Conservation (phyloP, 805 yeast genomes). For the Blastobotrys parvus region DNA sequence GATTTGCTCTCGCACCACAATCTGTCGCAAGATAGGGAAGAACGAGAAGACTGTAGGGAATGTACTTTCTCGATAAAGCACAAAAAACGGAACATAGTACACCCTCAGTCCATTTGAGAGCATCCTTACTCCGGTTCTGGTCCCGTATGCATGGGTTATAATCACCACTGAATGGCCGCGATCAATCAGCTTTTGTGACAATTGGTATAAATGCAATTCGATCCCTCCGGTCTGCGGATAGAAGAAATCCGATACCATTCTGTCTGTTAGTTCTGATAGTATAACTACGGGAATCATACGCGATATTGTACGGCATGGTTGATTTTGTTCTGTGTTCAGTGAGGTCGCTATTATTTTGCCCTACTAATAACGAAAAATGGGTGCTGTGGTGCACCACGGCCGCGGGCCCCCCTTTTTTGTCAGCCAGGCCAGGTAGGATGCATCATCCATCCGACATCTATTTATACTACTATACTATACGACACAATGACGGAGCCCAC, state of each 20-base stretch:
- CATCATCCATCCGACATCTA: no score
- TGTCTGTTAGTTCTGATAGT: neutral
- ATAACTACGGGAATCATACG: neutral
- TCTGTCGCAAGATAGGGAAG: slow-evolving; percentile 78
- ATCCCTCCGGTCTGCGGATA: slow-evolving; percentile 99
- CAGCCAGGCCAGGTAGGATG: no score
- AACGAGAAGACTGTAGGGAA: slow-evolving; percentile 85
- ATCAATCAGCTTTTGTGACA: slow-evolving; percentile 67
- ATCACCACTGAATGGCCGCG: slow-evolving; percentile 81
- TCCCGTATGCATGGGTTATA: slow-evolving; percentile 81
- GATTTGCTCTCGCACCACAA: slow-evolving; percentile 74
- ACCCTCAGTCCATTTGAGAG: slow-evolving; percentile 88
- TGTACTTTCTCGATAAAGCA: slow-evolving; percentile 74
- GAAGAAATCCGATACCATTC: slow-evolving; percentile 92
- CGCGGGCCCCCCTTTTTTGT: no score
- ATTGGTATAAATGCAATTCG: slow-evolving; percentile 87
- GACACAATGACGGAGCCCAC: neutral
- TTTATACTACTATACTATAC: no score
- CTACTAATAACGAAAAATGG: no score
- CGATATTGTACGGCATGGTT: neutral
- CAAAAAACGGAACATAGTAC: slow-evolving; percentile 77
- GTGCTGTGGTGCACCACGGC: no score
- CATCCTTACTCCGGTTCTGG: slow-evolving; percentile 72
- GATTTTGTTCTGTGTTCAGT: no score
- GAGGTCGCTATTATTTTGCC: no score